Base-by-base conservation (phyloP, 441 rosid species). In the Populus hybrid region DNA sequence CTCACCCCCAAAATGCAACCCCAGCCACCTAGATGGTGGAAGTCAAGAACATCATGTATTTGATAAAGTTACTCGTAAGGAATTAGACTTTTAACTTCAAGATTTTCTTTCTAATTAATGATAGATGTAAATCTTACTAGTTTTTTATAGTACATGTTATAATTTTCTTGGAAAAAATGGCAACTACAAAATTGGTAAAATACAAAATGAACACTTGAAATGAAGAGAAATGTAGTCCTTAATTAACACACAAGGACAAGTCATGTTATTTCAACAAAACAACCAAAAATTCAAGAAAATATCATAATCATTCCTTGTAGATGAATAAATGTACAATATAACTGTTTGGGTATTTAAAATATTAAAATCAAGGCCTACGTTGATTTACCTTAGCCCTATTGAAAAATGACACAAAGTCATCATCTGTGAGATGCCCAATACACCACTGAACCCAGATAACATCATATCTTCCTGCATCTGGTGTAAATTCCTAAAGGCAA, bases 401-500 rank as follows among this genome's bases (percentile, higher is more conserved):
- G 71, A 96, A 94, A 86, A 96, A 96, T 50, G 98, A 88, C 64
- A 93, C 86, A 79, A 96, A 93, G 70, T 94, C 99, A 72, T 96
- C 94, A 78, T 96, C 99, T 0, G 95, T 89, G 53, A 94, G 98
- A 85, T 96, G 98, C 12, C 98, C 99, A 77, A 92, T 96, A 83
- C 99, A 96, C 98, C 99, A 96, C 64, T 96, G 98, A 79, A 96
- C 81, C 98, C 99, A 96, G 82, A 93, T 96, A 53, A 93, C 96
- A 89, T 96, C 93, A 40, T 96, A 94, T 76, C 91, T 89, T 82
- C 86, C 90, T 23, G 88, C 77, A 53, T 82, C 88, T 72, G 98
- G 99, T 10, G 92, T 93, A 83, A 94, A 94, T 77, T 96, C 98
- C 99, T 94, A 40, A 72, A 84, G 14, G 56, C 38, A 81, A 28